A percentile compares a stretch with the other conserved stretches of the same genome.
Conservation (phyloP, 495 filamentous ascomycete species). For the Penicillium tannophilum region DNA sequence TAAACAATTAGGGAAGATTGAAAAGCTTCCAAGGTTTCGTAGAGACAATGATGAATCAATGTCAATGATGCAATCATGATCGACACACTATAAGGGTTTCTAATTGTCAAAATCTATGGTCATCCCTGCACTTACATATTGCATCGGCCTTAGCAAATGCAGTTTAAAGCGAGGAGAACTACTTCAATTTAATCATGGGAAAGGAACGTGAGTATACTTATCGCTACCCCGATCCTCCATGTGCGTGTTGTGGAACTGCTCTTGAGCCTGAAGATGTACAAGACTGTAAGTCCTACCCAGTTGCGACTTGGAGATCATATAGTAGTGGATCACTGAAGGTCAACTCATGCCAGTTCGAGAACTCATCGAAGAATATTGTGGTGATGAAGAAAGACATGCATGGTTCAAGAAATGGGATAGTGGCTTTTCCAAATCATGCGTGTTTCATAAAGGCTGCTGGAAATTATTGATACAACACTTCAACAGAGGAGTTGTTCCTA, state of each 20-base stretch:
- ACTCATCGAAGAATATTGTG: not conserved
- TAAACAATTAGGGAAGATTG: no score
- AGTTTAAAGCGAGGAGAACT: not conserved
- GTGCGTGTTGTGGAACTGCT: not conserved
- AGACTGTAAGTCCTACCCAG: not conserved
- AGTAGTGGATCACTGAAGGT: not conserved
- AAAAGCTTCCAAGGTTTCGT: not conserved
- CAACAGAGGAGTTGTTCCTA: not conserved
- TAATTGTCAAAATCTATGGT: not conserved
- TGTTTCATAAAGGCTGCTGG: conserved; percentile 1
- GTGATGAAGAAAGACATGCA: not conserved
- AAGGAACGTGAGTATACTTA: not conserved
- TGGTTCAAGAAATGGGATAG: not conserved
- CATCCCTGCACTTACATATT: not conserved
- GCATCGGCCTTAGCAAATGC: not conserved
- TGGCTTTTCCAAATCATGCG: not conserved
- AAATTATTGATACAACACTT: not conserved
- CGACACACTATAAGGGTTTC: not conserved
- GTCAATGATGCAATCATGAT: not conserved
- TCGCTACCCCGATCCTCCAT: not conserved
- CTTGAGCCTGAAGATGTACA: not conserved
- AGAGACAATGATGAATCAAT: not conserved
- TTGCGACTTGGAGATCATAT: not conserved
- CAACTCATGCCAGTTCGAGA: conserved; percentile 1
- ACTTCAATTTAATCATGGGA: not conserved